Conservation (phyloP, 306 rosid genomes). For the Castanopsis chinensis region DNA sequence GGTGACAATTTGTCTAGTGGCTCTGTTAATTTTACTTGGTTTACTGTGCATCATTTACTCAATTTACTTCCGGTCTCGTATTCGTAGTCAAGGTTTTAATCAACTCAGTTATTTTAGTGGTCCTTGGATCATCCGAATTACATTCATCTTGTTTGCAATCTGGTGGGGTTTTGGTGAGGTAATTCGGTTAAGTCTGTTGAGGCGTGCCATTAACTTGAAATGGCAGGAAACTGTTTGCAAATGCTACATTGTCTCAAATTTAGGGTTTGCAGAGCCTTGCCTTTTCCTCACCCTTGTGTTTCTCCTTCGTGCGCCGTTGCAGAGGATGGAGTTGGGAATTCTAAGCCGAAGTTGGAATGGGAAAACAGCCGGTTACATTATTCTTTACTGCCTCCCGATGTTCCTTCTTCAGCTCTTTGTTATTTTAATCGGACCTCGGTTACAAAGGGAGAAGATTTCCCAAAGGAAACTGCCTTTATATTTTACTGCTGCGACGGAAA, state of each 20-base stretch:
- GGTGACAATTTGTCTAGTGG: conserved; percentile 90
- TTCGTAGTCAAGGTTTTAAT: conserved; percentile 54
- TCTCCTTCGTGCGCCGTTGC: conserved; percentile 91
- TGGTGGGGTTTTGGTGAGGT: conserved; percentile 98
- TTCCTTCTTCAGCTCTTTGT: conserved; percentile 79
- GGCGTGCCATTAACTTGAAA: conserved; percentile 55
- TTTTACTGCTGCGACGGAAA: conserved; percentile 46
- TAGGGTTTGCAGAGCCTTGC: conserved; percentile 99
- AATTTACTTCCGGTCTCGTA: conserved; percentile 79
- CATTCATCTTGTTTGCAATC: conserved; percentile 70
- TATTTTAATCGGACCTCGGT: conserved; percentile 64
- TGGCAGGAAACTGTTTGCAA: conserved; percentile 94
- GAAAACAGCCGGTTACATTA: conserved; percentile 68
- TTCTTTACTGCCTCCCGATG: conserved; percentile 82
- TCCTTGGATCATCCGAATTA: conserved; percentile 90
- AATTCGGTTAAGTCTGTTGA: conserved; percentile 64
- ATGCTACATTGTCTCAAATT: conserved; percentile 84
- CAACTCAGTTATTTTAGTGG: conserved; percentile 91
- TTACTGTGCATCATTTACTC: conserved; percentile 77
- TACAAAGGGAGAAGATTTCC: conserved; percentile 38
- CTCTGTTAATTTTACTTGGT: conserved; percentile 79
- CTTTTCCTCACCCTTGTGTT: conserved; percentile 87
- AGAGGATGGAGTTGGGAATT: conserved; percentile 72
- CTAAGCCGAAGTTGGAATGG: conserved; percentile 75
- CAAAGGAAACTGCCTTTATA: conserved; percentile 50